phyloP scores from a whole-genome alignment of 2,329 filamentous ascomycete species.

The Paecilomyces sp. region DNA sequence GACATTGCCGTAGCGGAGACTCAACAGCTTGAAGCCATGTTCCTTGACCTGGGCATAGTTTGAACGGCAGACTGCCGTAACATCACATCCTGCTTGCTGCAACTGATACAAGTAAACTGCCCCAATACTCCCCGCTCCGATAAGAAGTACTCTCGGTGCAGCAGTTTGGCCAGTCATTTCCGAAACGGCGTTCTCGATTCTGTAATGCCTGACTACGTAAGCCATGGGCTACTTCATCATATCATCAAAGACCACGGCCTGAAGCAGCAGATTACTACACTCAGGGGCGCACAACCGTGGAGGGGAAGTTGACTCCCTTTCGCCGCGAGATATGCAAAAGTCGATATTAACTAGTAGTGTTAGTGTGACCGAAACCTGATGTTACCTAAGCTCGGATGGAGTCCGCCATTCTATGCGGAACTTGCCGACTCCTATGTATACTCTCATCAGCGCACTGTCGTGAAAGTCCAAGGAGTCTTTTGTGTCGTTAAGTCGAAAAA shows the following conservation, averaged over 20 bases:
- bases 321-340: too few species aligned
- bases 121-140: constrained; percentile 26
- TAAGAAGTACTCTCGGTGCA: constrained; percentile 20
- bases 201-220: not conserved
- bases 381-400: not conserved
- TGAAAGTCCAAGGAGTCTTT: too few species aligned
- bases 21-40: constrained; percentile 20
- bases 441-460: not conserved
- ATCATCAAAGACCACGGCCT: not conserved
- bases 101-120: constrained; percentile 22
- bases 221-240: too few species aligned
- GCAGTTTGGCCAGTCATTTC: not conserved
- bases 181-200: not conserved
- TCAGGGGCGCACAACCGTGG: too few species aligned
- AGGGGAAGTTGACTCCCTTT: not conserved
- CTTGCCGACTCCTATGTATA: not conserved
- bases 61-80: constrained; percentile 25
- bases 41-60: constrained; percentile 19
- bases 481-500: too few species aligned
- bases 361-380: not conserved
- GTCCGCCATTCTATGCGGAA: not conserved
- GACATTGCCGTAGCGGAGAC: constrained; percentile 16
- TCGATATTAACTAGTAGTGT: not conserved
- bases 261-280: not conserved
- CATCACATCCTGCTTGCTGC: constrained; percentile 15